Evolutionary conservation across 2,329 filamentous ascomycete species (phyloP).

Genomic region (Aureobasidium uvarum): DNA sequence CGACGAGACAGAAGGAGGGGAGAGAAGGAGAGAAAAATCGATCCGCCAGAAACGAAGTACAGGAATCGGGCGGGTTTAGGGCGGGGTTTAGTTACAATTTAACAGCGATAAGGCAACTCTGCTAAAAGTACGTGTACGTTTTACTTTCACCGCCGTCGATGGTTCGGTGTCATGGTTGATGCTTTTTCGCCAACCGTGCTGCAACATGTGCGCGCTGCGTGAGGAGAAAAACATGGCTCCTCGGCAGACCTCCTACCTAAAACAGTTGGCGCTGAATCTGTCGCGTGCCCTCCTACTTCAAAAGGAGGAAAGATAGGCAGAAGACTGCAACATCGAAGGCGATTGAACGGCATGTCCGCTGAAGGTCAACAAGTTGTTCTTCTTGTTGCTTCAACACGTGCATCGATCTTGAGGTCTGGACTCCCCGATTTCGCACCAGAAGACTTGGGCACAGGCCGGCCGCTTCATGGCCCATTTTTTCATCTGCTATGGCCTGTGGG

Average conservation of each 20-base stretch:
- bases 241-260: constrained; percentile 19
- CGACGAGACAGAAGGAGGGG: constrained; percentile 6
- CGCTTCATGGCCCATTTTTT: background rate
- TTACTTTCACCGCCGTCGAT: constrained; percentile 17
- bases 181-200: constrained; percentile 21
- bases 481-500: background rate
- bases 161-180: constrained; percentile 15
- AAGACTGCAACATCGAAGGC: background rate
- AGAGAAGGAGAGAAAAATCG: constrained; percentile 6
- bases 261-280: constrained; percentile 15
- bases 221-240: background rate
- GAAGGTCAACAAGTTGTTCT: background rate
- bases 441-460: background rate
- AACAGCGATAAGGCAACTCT: background rate
- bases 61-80: constrained; percentile 3
- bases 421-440: constrained; percentile 4
- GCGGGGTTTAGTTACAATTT: constrained; percentile 12
- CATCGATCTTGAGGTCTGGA: constrained; percentile 7
- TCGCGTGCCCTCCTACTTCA: constrained; percentile 15
- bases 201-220: background rate
- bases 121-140: constrained; percentile 7
- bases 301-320: constrained; percentile 6
- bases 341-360: background rate
- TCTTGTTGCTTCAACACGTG: background rate
- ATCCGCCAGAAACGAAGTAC: background rate